Evolutionary conservation across 1,284 basidiomycete genomes (phyloP), one percentile per base, ranked within the genome.

Genomic region (Omphalotus olearius): DNA sequence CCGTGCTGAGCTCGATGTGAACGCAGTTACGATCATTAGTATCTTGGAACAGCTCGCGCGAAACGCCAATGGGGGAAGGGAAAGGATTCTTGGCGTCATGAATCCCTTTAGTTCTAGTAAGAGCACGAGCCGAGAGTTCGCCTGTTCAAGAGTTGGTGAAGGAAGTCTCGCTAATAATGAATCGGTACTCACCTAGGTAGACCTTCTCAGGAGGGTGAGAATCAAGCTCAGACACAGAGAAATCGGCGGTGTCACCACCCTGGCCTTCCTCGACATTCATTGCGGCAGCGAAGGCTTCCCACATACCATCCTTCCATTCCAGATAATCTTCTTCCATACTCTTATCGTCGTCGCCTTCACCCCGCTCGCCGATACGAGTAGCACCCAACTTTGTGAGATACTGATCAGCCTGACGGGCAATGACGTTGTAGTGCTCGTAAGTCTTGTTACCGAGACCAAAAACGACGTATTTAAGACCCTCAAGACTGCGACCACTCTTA

Each of bases 261-360:
- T 93, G 92, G 52, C 97, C 96, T 69, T 98, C 96, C 69, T 98
- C 94, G 52, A 98, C 91, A 56, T 80, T 79, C 78, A 98, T 81
- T 45, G 80, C 79, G 57, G 79, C 69, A 25, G 93, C 80, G 55
- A 99, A 92, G 4, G 85, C 83, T 42, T 89, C 86, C 86, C 94
- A 98, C 93, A 98, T 95, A 62, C 78, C 80, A 66, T 99, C 96
- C 71, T 99, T 99, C 96, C 96, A 99, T 58, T 92, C 93, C n/a
- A 99, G 80, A 68, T 98, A 99, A 71, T 99, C 96, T 73, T 99
- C 97, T 69, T 99, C 96, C 92, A 99, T 96, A 65, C 91, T 94
- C 78, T 97, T 97, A 71, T 99, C 96, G 66, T 99, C 96, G 65
- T 99, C 96, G 60, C 96, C 96, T 71, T 98, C 94, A 16, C 96